Percentiles rank a stretch among this genome's conserved stretches.
Conservation (phyloP, 2,329 filamentous ascomycete species). For the Aureobasidium zeae region DNA sequence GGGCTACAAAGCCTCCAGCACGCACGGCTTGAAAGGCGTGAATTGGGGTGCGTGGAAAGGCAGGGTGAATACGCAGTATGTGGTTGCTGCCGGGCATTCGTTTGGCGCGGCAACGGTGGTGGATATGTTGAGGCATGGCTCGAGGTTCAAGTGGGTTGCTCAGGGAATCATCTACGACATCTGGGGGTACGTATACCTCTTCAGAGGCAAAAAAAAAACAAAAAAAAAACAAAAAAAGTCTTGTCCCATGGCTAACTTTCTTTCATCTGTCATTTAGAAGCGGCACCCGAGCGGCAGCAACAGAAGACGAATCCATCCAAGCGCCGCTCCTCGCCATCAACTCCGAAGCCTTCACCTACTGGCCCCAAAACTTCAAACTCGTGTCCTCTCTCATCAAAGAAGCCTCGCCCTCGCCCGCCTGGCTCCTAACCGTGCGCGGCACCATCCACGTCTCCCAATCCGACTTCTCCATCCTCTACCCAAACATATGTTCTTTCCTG, state of each 20-base stretch:
- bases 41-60: slow-evolving; percentile 50
- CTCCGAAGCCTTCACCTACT: slow-evolving; percentile 62
- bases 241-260: neutral
- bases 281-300: slow-evolving; percentile 34
- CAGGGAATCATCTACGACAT: slow-evolving; percentile 59
- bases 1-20: slow-evolving; percentile 51
- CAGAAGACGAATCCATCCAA: slow-evolving; percentile 31
- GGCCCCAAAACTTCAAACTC: slow-evolving; percentile 53
- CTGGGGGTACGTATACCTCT: slow-evolving; percentile 43
- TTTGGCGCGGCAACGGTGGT: slow-evolving; percentile 58
- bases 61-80: slow-evolving; percentile 46
- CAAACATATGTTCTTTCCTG: slow-evolving; percentile 47
- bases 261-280: slow-evolving; percentile 30
- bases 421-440: slow-evolving; percentile 43
- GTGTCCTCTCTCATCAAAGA: slow-evolving; percentile 50
- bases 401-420: slow-evolving; percentile 39
- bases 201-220: slow-evolving; percentile 19
- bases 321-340: slow-evolving; percentile 55
- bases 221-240: too few species aligned
- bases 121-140: slow-evolving; percentile 48
- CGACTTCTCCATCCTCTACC: slow-evolving; percentile 58
- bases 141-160: slow-evolving; percentile 48
- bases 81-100: slow-evolving; percentile 56
- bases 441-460: slow-evolving; percentile 58
- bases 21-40: slow-evolving; percentile 47